phyloP scores from a whole-genome alignment of 2,329 filamentous ascomycete genomes.

The Clonostachys rhizophaga region DNA sequence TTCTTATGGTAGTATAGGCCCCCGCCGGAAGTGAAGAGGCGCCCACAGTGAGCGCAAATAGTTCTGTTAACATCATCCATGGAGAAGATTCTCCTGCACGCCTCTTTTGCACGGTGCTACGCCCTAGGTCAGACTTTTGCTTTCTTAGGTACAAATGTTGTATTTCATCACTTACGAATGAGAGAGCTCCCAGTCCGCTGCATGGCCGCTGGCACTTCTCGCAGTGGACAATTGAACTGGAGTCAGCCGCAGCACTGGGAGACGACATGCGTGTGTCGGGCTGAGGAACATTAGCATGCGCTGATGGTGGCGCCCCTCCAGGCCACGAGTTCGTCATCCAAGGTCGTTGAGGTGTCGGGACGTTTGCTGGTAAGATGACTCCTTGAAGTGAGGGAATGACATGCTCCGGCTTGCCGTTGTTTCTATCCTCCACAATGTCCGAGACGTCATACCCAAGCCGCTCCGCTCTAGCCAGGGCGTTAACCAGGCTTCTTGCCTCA shows the following conservation, averaged over 20 bases:
- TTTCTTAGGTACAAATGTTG: not conserved
- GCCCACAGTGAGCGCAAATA: constrained; percentile 38
- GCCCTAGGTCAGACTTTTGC: not conserved
- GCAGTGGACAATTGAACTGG: constrained; percentile 14
- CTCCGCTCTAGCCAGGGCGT: constrained; percentile 50
- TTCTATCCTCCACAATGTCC: constrained; percentile 41
- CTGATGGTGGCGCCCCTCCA: not conserved
- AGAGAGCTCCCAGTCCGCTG: constrained; percentile 17
- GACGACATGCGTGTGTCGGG: not conserved
- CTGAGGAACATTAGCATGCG: not conserved
- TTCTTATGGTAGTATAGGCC: constrained; percentile 39
- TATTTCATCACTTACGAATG: constrained; percentile 17
- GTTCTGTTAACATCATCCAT: constrained; percentile 16
- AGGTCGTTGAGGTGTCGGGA: not conserved
- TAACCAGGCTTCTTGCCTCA: constrained; percentile 47
- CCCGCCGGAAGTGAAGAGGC: constrained; percentile 30
- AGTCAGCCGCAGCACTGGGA: not conserved
- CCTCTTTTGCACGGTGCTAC: not conserved
- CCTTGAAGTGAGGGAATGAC: constrained; percentile 24
- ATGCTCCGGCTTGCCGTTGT: constrained; percentile 18
- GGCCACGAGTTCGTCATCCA: too few relatives aligned
- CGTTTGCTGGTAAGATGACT: not conserved
- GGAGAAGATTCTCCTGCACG: not conserved
- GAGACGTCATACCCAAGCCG: constrained; percentile 49
- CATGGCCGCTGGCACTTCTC: constrained; percentile 25